Evolutionary conservation across 306 rosid genomes (phyloP), one percentile per base, ranked within the genome.

Genomic region (Oxytropis ochrocephala): DNA sequence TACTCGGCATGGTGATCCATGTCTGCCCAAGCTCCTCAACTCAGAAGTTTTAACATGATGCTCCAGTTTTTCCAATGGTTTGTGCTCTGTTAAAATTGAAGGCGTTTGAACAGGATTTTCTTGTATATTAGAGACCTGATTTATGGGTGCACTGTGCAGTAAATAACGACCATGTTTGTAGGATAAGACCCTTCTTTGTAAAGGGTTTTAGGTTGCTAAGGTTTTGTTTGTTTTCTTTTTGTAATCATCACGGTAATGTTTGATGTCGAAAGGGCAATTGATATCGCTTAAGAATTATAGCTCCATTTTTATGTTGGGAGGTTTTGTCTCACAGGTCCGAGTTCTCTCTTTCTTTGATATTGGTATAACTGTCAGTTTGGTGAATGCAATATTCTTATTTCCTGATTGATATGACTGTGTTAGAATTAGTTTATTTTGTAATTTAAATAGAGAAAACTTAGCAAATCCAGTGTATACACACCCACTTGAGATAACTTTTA

Each of bases 101-200:
- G 62, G 49, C 54, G 67, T 36, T 27, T 80, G 72, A 54, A 35
- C 46, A 67, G 58, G 73, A 52, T 51, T 72, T 59, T 27, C 19
- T 36, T 52, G 51, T 17, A 58, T 35, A 64, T 61, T 51, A 18
- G 48, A 72, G 68, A 57, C 50, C 18, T 36, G 69, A 8, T 49
- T 3, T 77, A 60, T 72, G 60, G 70, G 69, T 66, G 63, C 56
- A 35, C 64, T 76, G 74, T 75, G 67, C 62, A 17, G 65, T 54
- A 52, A 49, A 39, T 69, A 52, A 80, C 62, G 44, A 49, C 41
- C 24, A 63, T 60, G 36, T 72, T 69, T 69, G 44, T 67, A n/a
- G 69, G 75, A 48, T 76, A 44, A 24, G 18, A 58, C 62, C 64
- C 48, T 46, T 29, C 41, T 73, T 38, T 43, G 56, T 10, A 27